Percentiles rank a stretch among this genome's conserved stretches.
phyloP scores from a whole-genome alignment of 805 yeast species.

The Ogataea philodendri region DNA sequence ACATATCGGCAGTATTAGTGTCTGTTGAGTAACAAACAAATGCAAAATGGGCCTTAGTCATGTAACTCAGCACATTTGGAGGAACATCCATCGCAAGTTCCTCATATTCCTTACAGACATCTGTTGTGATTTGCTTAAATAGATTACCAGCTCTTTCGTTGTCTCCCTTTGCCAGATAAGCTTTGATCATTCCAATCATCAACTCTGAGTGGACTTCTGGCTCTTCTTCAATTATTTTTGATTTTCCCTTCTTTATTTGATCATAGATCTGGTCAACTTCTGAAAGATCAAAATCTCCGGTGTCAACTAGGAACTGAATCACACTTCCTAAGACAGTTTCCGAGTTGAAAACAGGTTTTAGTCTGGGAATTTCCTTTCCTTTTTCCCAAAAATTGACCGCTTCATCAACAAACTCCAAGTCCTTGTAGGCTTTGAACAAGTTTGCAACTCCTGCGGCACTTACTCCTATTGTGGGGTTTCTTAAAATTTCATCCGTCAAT shows the following conservation, averaged over 20 bases:
- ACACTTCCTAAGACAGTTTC: slow-evolving; percentile 68
- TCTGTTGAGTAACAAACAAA: slow-evolving; percentile 78
- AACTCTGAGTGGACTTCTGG: slow-evolving; percentile 42
- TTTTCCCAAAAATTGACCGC: slow-evolving; percentile 67
- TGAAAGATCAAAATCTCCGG: slow-evolving; percentile 54
- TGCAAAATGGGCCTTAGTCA: slow-evolving; percentile 71
- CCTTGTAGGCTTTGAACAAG: slow-evolving; percentile 55
- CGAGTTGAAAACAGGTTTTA: slow-evolving; percentile 48
- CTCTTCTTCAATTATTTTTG: slow-evolving; percentile 4
- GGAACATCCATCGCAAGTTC: slow-evolving; percentile 24
- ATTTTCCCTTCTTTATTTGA: slow-evolving; percentile 31
- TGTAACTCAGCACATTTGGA: slow-evolving; percentile 43
- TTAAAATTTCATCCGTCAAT: slow-evolving; percentile 46
- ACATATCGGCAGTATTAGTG: slow-evolving; percentile 64
- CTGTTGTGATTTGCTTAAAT: slow-evolving; percentile 57
- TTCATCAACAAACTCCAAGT: slow-evolving; percentile 56
- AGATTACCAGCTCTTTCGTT: slow-evolving; percentile 59
- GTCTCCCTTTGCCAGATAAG: slow-evolving; percentile 62
- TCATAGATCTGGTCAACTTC: slow-evolving; percentile 58
- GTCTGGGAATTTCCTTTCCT: slow-evolving; percentile 44
- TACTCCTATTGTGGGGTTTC: slow-evolving; percentile 29
- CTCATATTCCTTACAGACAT: slow-evolving; percentile 37
- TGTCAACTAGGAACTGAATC: slow-evolving; percentile 62
- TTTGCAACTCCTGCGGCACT: slow-evolving; percentile 55
- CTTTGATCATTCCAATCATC: slow-evolving; percentile 68